Percentiles rank a stretch among this genome's conserved stretches.
Evolutionary conservation across 805 yeast genomes (phyloP).

Genomic region (Suhomyces vadensis): DNA sequence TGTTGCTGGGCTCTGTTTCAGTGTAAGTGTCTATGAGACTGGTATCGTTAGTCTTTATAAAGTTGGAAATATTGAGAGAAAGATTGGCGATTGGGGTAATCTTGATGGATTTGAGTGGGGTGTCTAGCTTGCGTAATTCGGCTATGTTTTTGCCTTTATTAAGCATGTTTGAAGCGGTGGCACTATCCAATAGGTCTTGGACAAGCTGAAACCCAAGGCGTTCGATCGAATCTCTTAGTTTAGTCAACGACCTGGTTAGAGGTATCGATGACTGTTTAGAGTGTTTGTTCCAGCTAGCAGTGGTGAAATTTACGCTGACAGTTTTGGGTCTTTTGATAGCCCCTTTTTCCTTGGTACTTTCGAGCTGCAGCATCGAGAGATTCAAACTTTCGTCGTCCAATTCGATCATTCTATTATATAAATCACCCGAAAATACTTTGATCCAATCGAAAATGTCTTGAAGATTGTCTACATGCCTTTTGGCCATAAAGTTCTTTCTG

Average conservation of each 20-base stretch:
- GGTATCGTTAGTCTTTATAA: constrained; percentile 44
- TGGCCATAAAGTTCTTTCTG: constrained; percentile 71
- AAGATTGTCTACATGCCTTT: constrained; percentile 48
- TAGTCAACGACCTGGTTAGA: constrained; percentile 36
- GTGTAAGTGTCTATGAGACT: constrained; percentile 35
- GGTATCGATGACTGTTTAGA: constrained; percentile 47
- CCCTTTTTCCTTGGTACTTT: constrained; percentile 21
- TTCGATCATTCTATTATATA: constrained; percentile 69
- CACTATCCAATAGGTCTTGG: constrained; percentile 37
- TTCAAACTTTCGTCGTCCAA: constrained; percentile 62
- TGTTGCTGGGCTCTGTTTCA: background rate
- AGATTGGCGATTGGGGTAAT: constrained; percentile 50
- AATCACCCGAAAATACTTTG: constrained; percentile 77
- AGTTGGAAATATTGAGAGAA: constrained; percentile 54
- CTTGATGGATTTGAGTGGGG: constrained; percentile 18
- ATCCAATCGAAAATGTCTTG: constrained; percentile 76
- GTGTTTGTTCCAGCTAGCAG: constrained; percentile 22
- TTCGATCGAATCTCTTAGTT: constrained; percentile 21
- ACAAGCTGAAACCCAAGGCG: constrained; percentile 37
- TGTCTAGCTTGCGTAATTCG: constrained; percentile 18
- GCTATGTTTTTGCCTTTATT: constrained; percentile 22
- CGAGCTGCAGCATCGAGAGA: constrained; percentile 23
- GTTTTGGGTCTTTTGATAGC: constrained; percentile 55
- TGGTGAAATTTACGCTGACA: constrained; percentile 40
- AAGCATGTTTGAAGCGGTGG: constrained; percentile 21